A percentile compares a stretch with the other conserved stretches of the same genome.
Conservation (phyloP, 1,139 yeast species). For the Pichia sp. region DNA sequence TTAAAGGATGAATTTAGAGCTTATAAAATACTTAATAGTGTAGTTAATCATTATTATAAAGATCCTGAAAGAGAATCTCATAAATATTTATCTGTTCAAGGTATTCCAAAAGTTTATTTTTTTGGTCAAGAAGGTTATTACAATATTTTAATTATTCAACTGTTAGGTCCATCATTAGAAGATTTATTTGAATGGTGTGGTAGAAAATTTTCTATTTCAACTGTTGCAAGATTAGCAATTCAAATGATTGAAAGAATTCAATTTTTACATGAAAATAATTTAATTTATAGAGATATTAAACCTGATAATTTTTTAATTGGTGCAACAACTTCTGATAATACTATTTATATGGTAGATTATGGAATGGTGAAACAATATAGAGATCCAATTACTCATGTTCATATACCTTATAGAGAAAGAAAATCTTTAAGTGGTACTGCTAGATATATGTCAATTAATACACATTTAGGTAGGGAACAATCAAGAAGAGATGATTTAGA, state of each 20-base stretch:
- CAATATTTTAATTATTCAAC: conserved; percentile 64
- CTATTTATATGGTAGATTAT: conserved; percentile 70
- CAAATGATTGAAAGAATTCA: conserved; percentile 69
- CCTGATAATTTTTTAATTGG: conserved; percentile 75
- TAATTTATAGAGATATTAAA: conserved; percentile 70
- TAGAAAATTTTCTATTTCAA: conserved; percentile 57
- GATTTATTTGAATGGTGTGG: conserved; percentile 82
- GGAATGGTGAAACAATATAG: conserved; percentile 98
- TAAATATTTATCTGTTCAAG: conserved; percentile 34
- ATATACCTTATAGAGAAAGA: conserved; percentile 89
- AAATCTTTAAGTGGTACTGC: conserved; percentile 63
- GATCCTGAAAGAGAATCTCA: conserved; percentile 16
- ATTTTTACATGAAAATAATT: conserved; percentile 59
- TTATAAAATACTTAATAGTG: conserved; percentile 73
- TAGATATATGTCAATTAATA: conserved; percentile 59
- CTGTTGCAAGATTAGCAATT: conserved; percentile 67
- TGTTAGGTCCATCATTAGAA: conserved; percentile 71
- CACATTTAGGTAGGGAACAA: conserved; percentile 60
- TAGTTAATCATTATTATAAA: conserved; percentile 25
- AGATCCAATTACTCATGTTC: conserved; percentile 91
- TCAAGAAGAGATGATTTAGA: conserved; percentile 60
- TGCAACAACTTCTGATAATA: conserved; percentile 56
- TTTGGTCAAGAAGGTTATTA: conserved; percentile 80
- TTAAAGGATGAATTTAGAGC: conserved; percentile 92
- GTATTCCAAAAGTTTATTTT: conserved; percentile 92